A percentile compares a stretch with the other conserved stretches of the same genome.
These are phyloP conservation scores for Drosera spatulata DNA, from an alignment of 179 eudicot species.

Conservation along the genomic window DNA sequence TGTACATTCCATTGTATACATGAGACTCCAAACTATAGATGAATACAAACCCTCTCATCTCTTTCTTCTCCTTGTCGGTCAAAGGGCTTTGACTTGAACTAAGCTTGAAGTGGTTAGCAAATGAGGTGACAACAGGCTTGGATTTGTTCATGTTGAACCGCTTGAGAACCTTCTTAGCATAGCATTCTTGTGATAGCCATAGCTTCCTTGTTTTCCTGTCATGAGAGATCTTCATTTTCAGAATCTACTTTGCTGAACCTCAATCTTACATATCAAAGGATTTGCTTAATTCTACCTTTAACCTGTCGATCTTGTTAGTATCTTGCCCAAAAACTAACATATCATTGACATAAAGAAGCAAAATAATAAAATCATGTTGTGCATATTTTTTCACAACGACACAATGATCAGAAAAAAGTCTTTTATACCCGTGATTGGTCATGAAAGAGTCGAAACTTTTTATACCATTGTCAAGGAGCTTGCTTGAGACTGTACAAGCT, in stretches of 20 bases:
- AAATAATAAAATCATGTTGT: background rate
- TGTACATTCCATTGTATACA: background rate
- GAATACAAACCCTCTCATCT: background rate
- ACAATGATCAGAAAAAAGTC: background rate
- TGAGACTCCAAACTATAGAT: background rate
- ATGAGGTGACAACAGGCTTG: background rate
- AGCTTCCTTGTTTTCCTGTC: background rate
- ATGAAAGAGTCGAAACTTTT: conserved; percentile 1
- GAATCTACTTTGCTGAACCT: background rate
- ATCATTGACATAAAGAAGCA: background rate
- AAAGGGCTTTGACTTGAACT: background rate
- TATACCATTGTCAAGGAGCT: background rate
- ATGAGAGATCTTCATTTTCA: background rate
- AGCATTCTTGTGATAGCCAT: background rate
- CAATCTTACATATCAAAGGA: conserved; percentile 3
- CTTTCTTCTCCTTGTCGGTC: background rate
- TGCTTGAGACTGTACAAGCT: conserved; percentile 1
- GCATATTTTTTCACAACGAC: background rate
- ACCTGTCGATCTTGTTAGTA: background rate
- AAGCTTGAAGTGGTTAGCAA: background rate
- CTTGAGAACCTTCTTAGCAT: background rate
- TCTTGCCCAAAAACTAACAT: background rate
- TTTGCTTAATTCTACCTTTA: background rate
- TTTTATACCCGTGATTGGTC: background rate
- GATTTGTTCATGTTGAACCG: background rate